Evolutionary conservation across 257 asterid species (phyloP), one percentile per base, ranked within the genome.

Genomic region (Fraxinus pennsylvanica): DNA sequence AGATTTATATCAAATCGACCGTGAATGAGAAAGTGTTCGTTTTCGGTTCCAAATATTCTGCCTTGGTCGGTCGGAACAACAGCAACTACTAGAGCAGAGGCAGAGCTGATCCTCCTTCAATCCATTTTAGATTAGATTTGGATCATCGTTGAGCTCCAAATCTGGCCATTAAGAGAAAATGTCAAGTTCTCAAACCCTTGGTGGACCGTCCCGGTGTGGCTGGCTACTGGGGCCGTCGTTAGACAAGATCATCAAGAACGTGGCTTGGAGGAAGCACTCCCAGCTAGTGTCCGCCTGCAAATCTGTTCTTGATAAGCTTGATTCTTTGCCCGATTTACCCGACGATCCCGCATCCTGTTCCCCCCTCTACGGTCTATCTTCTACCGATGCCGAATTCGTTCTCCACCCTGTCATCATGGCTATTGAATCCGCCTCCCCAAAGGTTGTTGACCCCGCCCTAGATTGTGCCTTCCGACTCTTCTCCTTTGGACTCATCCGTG

Each of bases 201-300:
- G 99, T 50, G 98, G 98, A 12, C 84, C 93, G 33, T 94, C 99
- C 73, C 96, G 94, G 38, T 90, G 97, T 59, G 99, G 99, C 41
- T 89, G 97, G 94, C 92, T 96, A 73, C 89, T 96, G 67, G 99
- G 99, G 77, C 97, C 98, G 25, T 86, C 97, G 21, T 88, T 96
- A 45, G 99, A 96, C 90, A 96, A 96, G 93, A 93, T 96, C 81
- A 87, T 96, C 74, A 96, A 96, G 91, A 96, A 96, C 80, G 99
- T 88, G 25, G 92, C 99, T 15, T 96, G 99, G 99, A 83, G 99
- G 81, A 96, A 96, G 65, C 99, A 95, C 86, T 86, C 98, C 41
- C 93, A 91, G 75, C 96, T 95, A 73, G 99, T 93, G 33, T 82
- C 99, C 47, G 84, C 93, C 83, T 89, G 91, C 75, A 95, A 93